Evolutionary conservation across 2,329 filamentous ascomycete species (phyloP), one percentile per base, ranked within the genome.

Genomic region (Akanthomyces lecanii): DNA sequence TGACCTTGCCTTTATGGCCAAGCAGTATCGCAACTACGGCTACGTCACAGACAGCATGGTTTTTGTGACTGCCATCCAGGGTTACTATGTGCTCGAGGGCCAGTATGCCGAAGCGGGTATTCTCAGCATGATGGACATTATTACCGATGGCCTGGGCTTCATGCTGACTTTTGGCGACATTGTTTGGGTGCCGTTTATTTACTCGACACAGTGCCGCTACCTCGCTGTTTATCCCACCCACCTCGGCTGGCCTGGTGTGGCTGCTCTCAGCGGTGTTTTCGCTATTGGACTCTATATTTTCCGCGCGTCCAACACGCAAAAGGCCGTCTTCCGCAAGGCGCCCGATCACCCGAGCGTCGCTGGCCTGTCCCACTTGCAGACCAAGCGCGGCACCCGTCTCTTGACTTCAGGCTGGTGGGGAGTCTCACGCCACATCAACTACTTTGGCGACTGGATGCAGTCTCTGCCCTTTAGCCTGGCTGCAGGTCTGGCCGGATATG

Each of bases 161-260:
- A 97, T 97, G 93, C 83, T 97, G 16, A 81, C 88, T 2, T 97
- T 97, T 72, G 93, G 93, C 54, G 92, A 97, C 70, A 82, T 97
- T 5, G 89, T 89, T 66, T 97, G 93, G 93, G 85, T 97, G 0
- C 93, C 93, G 0, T 95, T 96, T 75, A 82, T 91, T 56, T 97
- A 96, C 80, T 89, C 86, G 21, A 81, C 90, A 23, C 92, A 96
- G 74, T 85, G 88, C 5, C 87, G 90, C 52, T 97, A 97, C 73
- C 86, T 97, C 3, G 84, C 91, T 1, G 82, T 89, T 10, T 89
- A 95, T 73, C 93, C 93, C 0, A 80, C 92, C 11, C 81, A 87
- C 11, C 85, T 97, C 3, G 91, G 91, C 2, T 77, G 82, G 59
- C 68, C 77, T 7, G 90, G 89, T 10, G 79, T 90, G 14, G 75